These are phyloP conservation scores for Euphorbia lathyris DNA, from an alignment of 345 rosid genomes.

Conservation along the genomic window DNA sequence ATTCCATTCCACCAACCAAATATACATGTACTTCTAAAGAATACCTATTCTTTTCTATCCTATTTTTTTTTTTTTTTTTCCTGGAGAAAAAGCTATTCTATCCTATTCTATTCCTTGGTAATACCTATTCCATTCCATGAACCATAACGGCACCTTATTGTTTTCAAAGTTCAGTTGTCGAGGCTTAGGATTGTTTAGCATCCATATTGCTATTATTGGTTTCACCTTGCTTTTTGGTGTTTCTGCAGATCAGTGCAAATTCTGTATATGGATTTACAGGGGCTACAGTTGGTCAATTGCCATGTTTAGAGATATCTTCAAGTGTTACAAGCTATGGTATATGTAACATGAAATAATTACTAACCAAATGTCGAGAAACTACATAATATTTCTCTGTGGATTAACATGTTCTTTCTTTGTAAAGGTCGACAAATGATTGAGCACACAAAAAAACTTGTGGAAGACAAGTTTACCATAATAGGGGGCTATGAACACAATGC, in stretches of 20 bases:
- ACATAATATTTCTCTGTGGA: constrained; percentile 12
- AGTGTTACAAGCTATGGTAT: constrained; percentile 99
- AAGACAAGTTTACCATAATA: constrained; percentile 72
- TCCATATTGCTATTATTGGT: background rate
- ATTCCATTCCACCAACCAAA: too few species aligned
- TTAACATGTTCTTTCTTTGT: constrained; percentile 28
- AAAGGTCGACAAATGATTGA: constrained; percentile 98
- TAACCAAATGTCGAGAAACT: background rate
- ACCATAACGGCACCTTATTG: too few species aligned
- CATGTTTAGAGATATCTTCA: constrained; percentile 93
- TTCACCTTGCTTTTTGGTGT: constrained; percentile 16
- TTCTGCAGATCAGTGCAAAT: constrained; percentile 83
- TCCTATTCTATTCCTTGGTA: too few species aligned
- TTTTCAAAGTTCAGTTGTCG: background rate
- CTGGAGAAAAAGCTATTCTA: too few species aligned
- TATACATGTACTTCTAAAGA: too few species aligned
- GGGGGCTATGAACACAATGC: constrained; percentile 83
- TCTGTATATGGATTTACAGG: constrained; percentile 98
- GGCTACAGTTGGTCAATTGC: constrained; percentile 89
- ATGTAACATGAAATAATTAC: background rate
- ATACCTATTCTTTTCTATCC: too few species aligned
- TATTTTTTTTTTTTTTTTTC: too few species aligned
- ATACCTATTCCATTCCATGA: too few species aligned
- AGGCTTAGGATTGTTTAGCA: background rate
- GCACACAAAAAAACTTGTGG: constrained; percentile 84